A percentile compares a stretch with the other conserved stretches of the same genome.
phyloP scores from a whole-genome alignment of 2,329 filamentous ascomycete genomes.

The Colletotrichum truncatum region DNA sequence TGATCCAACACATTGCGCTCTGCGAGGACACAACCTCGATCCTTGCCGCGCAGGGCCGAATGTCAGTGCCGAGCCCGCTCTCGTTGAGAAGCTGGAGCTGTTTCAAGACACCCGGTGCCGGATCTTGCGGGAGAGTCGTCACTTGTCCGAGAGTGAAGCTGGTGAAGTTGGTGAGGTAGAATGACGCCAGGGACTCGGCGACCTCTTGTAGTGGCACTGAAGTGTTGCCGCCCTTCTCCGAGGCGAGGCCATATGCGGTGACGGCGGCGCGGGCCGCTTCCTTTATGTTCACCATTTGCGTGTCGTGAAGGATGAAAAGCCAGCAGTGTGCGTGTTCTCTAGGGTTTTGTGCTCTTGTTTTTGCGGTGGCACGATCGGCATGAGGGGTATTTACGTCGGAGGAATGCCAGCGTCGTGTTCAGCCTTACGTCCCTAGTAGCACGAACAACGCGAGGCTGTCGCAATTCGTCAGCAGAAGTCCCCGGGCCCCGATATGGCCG shows the following conservation, averaged over 20 bases:
- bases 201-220: not conserved
- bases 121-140: not conserved
- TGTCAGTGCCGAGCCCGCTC: constrained; percentile 26
- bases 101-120: not conserved
- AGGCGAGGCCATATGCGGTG: constrained; percentile 11
- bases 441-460: not conserved
- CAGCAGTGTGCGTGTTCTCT: too few species aligned
- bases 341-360: too few species aligned
- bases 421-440: too few species aligned
- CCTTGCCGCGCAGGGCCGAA: not conserved
- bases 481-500: not conserved
- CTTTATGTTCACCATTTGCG: constrained; percentile 19
- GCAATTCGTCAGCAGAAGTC: not conserved
- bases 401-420: too few species aligned
- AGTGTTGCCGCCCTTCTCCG: not conserved
- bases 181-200: not conserved
- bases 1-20: constrained; percentile 18
- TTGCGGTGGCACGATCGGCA: too few species aligned
- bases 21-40: constrained; percentile 14
- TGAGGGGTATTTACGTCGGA: too few species aligned
- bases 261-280: constrained; percentile 12
- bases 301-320: too few species aligned
- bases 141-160: constrained; percentile 1
- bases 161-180: constrained; percentile 23
- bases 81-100: constrained; percentile 10